Evolutionary conservation across 352 stramenopile genomes (phyloP).

Genomic region (Globisporangium barbulae): DNA sequence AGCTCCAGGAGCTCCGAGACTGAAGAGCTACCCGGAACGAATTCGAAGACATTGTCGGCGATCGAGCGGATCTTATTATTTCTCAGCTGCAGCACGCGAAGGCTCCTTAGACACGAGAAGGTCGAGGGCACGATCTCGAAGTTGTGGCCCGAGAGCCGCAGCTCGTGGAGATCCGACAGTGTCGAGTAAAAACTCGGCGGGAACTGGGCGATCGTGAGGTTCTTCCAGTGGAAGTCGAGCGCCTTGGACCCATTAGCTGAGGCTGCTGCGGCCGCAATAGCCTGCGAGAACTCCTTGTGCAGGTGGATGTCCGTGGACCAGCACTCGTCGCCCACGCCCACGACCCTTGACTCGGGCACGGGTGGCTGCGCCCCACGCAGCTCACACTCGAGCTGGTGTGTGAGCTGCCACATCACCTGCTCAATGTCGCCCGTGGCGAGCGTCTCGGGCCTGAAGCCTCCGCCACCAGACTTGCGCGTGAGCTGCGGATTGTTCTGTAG

Average conservation of each 20-base stretch:
- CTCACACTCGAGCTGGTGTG: constrained; percentile 46
- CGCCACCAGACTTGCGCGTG: constrained; percentile 15
- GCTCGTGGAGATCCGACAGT: constrained; percentile 36
- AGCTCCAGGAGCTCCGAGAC: constrained; percentile 38
- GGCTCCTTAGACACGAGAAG: constrained; percentile 33
- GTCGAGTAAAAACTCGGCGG: constrained; percentile 47
- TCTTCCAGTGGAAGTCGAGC: constrained; percentile 73
- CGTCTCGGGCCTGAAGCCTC: constrained; percentile 38
- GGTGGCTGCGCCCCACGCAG: constrained; percentile 33
- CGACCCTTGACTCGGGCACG: constrained; percentile 26
- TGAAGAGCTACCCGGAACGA: not conserved
- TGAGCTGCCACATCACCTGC: constrained; percentile 52
- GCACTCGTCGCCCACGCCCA: constrained; percentile 48
- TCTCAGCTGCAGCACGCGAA: constrained; percentile 59
- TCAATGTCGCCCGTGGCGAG: constrained; percentile 39
- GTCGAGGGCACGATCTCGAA: constrained; percentile 34
- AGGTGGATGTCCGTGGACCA: constrained; percentile 76
- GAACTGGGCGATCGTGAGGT: constrained; percentile 41
- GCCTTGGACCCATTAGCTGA: constrained; percentile 18
- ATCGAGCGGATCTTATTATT: constrained; percentile 57
- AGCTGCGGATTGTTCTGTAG: constrained; percentile 52
- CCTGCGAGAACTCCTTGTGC: constrained; percentile 45
- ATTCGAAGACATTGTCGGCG: constrained; percentile 37
- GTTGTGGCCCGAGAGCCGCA: constrained; percentile 59
- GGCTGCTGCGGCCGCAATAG: constrained; percentile 30